Conservation (phyloP, 2,329 filamentous ascomycete species). For the Diaporthe eres region DNA sequence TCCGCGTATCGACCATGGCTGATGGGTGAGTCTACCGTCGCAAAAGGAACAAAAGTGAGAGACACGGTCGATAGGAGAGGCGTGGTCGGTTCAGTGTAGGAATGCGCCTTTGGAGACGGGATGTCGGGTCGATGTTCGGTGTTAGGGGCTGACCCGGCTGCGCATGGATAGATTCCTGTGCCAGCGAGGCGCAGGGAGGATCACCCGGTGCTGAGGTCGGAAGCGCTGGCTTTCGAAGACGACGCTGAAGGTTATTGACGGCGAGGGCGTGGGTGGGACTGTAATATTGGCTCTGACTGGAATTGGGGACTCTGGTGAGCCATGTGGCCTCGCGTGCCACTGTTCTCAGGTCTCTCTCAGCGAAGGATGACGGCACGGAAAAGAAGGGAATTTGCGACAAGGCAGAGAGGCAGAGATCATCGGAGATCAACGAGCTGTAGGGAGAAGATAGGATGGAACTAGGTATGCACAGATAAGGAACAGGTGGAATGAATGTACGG, state of each 20-base stretch:
- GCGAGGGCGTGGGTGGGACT: not conserved
- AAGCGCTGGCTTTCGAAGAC: not conserved
- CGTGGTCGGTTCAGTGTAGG: not conserved
- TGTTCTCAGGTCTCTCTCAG: conserved; percentile 11
- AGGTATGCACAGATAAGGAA: conserved; percentile 21
- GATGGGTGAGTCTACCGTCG: not conserved
- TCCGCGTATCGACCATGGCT: conserved; percentile 35
- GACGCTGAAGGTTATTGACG: not conserved
- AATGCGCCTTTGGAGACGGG: not conserved
- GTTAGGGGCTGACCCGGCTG: not conserved
- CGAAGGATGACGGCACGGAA: not conserved
- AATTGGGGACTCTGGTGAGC: conserved; percentile 19
- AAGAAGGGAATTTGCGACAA: conserved; percentile 8
- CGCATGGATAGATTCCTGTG: not conserved
- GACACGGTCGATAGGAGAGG: not conserved
- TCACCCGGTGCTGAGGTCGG: not conserved
- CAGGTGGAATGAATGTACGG: not conserved
- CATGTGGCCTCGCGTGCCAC: conserved; percentile 36
- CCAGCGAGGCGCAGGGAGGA: not conserved
- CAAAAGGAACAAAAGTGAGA: not conserved
- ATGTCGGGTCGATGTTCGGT: not conserved
- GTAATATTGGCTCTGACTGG: conserved; percentile 3
- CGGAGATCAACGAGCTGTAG: not conserved
- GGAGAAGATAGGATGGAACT: not conserved
- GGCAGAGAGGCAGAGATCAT: not conserved